A percentile compares a stretch with the other conserved stretches of the same genome.
Evolutionary conservation across 768 basidiomycete genomes (phyloP).

Genomic region (Panaeolus papilionaceus): DNA sequence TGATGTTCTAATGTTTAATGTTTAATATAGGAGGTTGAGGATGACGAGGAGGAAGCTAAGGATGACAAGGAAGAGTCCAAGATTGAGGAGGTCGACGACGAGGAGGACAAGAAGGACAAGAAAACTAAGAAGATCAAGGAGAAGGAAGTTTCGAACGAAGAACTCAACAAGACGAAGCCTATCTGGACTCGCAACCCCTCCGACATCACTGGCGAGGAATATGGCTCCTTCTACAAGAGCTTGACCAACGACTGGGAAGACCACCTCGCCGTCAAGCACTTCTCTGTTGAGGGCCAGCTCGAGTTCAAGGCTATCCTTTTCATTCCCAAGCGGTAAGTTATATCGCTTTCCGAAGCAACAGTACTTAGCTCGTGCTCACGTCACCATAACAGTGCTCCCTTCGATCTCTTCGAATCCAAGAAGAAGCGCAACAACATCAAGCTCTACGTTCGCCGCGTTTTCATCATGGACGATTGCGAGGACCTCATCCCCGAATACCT

Average conservation of each 20-base stretch:
- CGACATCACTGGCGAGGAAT: constrained; percentile 94
- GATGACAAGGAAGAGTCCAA: constrained; percentile 79
- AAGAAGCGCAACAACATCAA: constrained; percentile 99
- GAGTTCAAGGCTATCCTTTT: constrained; percentile 99
- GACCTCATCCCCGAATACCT: constrained; percentile 99
- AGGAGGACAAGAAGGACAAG: constrained; percentile 88
- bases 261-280: constrained; percentile 99
- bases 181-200: constrained; percentile 99
- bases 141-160: constrained; percentile 86
- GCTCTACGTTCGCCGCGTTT: constrained; percentile 99
- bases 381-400: constrained; percentile 74
- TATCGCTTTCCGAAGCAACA: not conserved
- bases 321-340: constrained; percentile 88
- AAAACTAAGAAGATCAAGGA: constrained; percentile 96
- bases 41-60: constrained; percentile 75
- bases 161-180: constrained; percentile 99
- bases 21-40: constrained; percentile 77
- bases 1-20: constrained; percentile 22
- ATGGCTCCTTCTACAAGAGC: constrained; percentile 98
- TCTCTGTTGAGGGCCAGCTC: constrained; percentile 99
- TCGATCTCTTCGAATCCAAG: constrained; percentile 99
- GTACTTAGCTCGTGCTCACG: constrained; percentile 21
- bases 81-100: constrained; percentile 85
- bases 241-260: constrained; percentile 99
- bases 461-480: constrained; percentile 99